phyloP scores from a whole-genome alignment of 2,329 filamentous ascomycete species.

The Huntiella bhutanensis region DNA sequence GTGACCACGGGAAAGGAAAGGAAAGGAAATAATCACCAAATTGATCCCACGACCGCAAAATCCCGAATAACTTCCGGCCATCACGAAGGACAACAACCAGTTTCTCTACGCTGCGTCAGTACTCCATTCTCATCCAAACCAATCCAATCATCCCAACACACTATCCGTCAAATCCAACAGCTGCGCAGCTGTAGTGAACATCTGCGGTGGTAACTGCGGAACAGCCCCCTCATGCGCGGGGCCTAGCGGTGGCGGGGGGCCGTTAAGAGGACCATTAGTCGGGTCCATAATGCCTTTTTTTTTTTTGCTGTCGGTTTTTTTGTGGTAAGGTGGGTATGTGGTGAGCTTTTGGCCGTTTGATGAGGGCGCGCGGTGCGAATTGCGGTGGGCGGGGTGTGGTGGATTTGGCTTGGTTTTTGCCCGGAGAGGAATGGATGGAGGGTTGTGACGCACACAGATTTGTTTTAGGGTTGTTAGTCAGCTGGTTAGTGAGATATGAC shows the following conservation, averaged over 20 bases:
- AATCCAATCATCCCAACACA: constrained; percentile 28
- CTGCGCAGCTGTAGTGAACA: constrained; percentile 96
- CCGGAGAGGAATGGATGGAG: too few species aligned
- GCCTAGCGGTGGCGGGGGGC: neutral
- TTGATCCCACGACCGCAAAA: constrained; percentile 91
- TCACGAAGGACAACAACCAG: constrained; percentile 81
- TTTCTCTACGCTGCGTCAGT: constrained; percentile 48
- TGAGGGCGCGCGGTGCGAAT: too few species aligned
- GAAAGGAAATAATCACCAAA: constrained; percentile 46
- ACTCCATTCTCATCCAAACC: neutral
- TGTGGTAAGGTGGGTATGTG: neutral
- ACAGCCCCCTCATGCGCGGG: constrained; percentile 17
- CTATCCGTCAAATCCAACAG: constrained; percentile 92
- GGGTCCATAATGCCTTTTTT: neutral
- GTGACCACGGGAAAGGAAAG: constrained; percentile 12
- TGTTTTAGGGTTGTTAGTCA: too few species aligned
- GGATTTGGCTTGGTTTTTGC: too few species aligned
- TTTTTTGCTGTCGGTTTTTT: neutral
- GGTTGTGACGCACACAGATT: too few species aligned
- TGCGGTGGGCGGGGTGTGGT: too few species aligned
- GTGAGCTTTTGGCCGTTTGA: too few species aligned
- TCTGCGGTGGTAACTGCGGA: constrained; percentile 67
- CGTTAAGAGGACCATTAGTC: neutral
- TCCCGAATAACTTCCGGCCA: constrained; percentile 81
- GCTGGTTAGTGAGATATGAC: too few species aligned